These are phyloP conservation scores for Alliaria petiolata DNA, from an alignment of 345 rosid species.

Conservation along the genomic window DNA sequence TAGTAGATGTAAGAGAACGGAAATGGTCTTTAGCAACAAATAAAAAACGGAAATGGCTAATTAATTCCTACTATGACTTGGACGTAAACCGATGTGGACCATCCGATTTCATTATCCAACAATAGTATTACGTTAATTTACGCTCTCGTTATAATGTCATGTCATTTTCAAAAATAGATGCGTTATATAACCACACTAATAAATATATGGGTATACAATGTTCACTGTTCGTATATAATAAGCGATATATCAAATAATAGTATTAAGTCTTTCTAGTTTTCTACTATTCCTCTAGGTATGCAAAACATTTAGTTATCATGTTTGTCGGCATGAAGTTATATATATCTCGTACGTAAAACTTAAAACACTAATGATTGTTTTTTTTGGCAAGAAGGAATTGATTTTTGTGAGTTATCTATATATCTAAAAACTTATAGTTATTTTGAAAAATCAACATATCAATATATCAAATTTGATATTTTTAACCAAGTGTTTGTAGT, in stretches of 20 bases:
- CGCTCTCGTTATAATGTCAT: not conserved
- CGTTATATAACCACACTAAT: not conserved
- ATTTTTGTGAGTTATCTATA: not conserved
- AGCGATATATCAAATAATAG: not conserved
- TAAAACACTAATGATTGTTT: not conserved
- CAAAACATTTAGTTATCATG: not conserved
- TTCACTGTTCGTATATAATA: no score
- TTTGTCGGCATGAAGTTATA: not conserved
- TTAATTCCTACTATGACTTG: not conserved
- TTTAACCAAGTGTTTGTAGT: no score
- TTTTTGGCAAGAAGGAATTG: not conserved
- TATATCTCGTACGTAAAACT: not conserved
- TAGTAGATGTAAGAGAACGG: not conserved
- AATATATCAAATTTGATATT: not conserved
- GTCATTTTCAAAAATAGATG: constrained; percentile 18
- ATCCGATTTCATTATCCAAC: not conserved
- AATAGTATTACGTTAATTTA: not conserved
- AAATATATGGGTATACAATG: no score
- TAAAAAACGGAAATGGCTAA: constrained; percentile 14
- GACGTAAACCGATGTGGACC: constrained; percentile 28
- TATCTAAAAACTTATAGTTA: not conserved
- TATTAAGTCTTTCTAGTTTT: not conserved
- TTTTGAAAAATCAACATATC: not conserved
- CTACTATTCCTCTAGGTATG: not conserved
- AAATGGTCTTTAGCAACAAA: no score